Percentiles rank a stretch among this genome's conserved stretches.
Conservation (phyloP, 176 grass and related monocot genomes). For the Phoenix dactylifera region DNA sequence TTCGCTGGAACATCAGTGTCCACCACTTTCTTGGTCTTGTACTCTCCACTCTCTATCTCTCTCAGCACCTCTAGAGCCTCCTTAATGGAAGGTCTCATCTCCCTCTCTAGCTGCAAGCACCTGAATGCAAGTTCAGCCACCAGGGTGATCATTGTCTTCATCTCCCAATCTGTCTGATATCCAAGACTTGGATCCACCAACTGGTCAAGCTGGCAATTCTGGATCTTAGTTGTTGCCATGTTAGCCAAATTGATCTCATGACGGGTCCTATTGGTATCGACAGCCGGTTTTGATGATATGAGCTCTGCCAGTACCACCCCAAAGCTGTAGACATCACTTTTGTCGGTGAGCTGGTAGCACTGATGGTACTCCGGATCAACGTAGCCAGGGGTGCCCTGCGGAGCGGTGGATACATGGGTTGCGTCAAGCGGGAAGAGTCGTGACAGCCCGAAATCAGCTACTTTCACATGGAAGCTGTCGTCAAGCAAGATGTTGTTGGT, state of each 20-base stretch:
- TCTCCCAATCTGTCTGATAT: background rate
- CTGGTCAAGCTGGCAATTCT: conserved; percentile 6
- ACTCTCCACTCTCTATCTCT: too few species aligned
- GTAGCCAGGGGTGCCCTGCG: conserved; percentile 55
- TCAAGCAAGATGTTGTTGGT: conserved; percentile 56
- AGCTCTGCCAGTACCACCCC: conserved; percentile 54
- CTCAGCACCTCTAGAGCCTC: conserved; percentile 6
- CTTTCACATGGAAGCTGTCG: conserved; percentile 42
- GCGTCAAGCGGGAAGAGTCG: conserved; percentile 32
- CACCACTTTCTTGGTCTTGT: too few species aligned
- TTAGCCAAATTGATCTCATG: conserved; percentile 2
- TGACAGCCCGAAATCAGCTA: conserved; percentile 59
- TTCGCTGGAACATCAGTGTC: too few species aligned
- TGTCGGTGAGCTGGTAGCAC: conserved; percentile 55
- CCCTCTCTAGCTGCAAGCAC: conserved; percentile 5
- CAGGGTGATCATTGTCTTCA: conserved; percentile 13
- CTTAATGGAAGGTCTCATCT: conserved; percentile 3
- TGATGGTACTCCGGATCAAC: conserved; percentile 46
- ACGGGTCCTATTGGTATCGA: background rate
- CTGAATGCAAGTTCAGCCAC: conserved; percentile 2
- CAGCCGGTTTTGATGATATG: conserved; percentile 21
- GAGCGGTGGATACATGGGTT: conserved; percentile 52
- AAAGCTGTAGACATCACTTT: conserved; percentile 75
- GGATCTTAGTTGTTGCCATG: background rate
- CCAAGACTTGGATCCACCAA: background rate